Conservation (phyloP, 2,329 filamentous ascomycete species). For the Fusarium armeniacum region DNA sequence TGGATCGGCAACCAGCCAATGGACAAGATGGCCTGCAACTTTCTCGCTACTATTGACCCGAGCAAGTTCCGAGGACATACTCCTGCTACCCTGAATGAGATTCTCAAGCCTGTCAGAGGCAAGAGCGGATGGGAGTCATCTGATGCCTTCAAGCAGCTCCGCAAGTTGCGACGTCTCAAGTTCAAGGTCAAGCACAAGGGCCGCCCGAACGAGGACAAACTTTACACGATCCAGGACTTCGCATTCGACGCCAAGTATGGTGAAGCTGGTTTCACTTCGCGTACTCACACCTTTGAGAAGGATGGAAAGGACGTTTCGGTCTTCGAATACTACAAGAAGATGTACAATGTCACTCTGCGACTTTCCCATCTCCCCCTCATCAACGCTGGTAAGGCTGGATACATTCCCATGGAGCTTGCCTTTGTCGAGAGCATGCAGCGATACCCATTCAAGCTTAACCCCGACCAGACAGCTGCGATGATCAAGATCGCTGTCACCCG, state of each 20-base stretch:
- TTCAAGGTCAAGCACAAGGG: slow-evolving; percentile 68
- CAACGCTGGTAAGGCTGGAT: slow-evolving; percentile 66
- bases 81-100: slow-evolving; percentile 47
- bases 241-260: slow-evolving; percentile 62
- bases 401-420: slow-evolving; percentile 74
- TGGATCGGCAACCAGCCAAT: slow-evolving; percentile 68
- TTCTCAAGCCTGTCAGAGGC: slow-evolving; percentile 55
- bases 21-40: slow-evolving; percentile 56
- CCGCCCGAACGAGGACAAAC: slow-evolving; percentile 60
- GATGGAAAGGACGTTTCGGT: slow-evolving; percentile 63
- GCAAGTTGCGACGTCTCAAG: slow-evolving; percentile 67
- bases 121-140: slow-evolving; percentile 55
- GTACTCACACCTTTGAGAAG: slow-evolving; percentile 68
- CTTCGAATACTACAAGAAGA: slow-evolving; percentile 68
- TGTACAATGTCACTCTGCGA: slow-evolving; percentile 66
- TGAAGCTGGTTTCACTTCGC: slow-evolving; percentile 62
- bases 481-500: slow-evolving; percentile 92
- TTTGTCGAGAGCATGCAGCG: slow-evolving; percentile 67
- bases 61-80: slow-evolving; percentile 48
- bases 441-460: slow-evolving; percentile 73
- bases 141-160: slow-evolving; percentile 68
- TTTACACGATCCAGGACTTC: slow-evolving; percentile 67
- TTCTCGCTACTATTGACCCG: slow-evolving; percentile 51
- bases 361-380: slow-evolving; percentile 69
- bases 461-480: slow-evolving; percentile 82